phyloP scores from a whole-genome alignment of 495 filamentous ascomycete species.

The Tuber melanosporum region DNA sequence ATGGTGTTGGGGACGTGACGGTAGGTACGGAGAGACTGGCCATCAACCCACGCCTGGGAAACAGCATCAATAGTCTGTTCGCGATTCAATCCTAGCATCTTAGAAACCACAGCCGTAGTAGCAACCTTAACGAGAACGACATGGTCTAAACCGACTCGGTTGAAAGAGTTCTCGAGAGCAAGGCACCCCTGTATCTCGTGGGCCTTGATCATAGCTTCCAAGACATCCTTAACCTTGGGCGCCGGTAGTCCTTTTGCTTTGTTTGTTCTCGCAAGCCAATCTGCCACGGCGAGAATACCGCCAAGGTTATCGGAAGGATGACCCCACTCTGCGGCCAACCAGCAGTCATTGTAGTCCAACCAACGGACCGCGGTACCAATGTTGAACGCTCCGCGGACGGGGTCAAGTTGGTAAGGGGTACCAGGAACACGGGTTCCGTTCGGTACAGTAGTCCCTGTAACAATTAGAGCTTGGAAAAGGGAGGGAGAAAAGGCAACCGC shows the following conservation, averaged over 20 bases:
- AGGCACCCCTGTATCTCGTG: slow-evolving; percentile 98
- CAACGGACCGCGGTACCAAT: slow-evolving; percentile 97
- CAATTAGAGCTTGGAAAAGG: neutral
- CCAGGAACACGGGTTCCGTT: slow-evolving; percentile 88
- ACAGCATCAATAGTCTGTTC: slow-evolving; percentile 90
- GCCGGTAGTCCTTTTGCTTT: slow-evolving; percentile 64
- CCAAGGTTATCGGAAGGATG: slow-evolving; percentile 96
- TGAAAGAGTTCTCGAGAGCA: slow-evolving; percentile 94
- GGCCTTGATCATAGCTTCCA: slow-evolving; percentile 98
- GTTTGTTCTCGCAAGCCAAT: slow-evolving; percentile 96
- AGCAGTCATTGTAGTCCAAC: slow-evolving; percentile 99
- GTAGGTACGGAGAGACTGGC: slow-evolving; percentile 92
- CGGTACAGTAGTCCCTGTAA: slow-evolving; percentile 72
- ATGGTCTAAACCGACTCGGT: slow-evolving; percentile 96
- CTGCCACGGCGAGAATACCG: slow-evolving; percentile 89
- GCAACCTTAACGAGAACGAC: slow-evolving; percentile 97
- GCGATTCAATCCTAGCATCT: slow-evolving; percentile 84
- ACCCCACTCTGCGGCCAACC: slow-evolving; percentile 97
- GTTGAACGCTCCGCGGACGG: slow-evolving; percentile 94
- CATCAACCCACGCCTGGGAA: slow-evolving; percentile 95
- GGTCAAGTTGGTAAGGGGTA: slow-evolving; percentile 89
- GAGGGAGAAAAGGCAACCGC: neutral
- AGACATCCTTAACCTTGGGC: slow-evolving; percentile 71
- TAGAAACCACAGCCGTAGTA: slow-evolving; percentile 84
- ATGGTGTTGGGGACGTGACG: slow-evolving; percentile 97